Conservation (phyloP, 2,329 filamentous ascomycete species). For the Harringtonia lauricola region DNA sequence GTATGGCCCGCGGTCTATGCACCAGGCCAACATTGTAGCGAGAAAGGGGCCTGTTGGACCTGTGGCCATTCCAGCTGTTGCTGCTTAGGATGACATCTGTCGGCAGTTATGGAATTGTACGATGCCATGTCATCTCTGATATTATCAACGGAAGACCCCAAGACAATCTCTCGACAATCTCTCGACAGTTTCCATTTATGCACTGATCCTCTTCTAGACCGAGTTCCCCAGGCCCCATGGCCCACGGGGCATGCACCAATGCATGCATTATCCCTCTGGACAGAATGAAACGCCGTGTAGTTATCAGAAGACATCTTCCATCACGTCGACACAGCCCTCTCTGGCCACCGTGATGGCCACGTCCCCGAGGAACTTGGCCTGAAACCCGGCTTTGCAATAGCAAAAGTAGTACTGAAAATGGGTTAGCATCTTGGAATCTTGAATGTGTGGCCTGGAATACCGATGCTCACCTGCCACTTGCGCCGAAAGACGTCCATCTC, state of each 20-base stretch:
- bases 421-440: conserved; percentile 1
- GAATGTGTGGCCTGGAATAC: not conserved
- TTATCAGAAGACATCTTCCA: conserved; percentile 50
- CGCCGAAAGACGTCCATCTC: conserved; percentile 56
- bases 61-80: too few relatives aligned
- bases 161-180: too few relatives aligned
- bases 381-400: conserved; percentile 65
- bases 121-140: too few relatives aligned
- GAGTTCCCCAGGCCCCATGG: too few relatives aligned
- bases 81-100: too few relatives aligned
- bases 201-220: too few relatives aligned
- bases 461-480: conserved; percentile 53
- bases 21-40: conserved; percentile 27
- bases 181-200: too few relatives aligned
- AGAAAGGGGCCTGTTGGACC: conserved; percentile 7
- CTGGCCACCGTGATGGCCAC: conserved; percentile 60
- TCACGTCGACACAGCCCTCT: conserved; percentile 54
- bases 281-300: too few relatives aligned
- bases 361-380: conserved; percentile 61
- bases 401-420: conserved; percentile 56
- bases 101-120: too few relatives aligned
- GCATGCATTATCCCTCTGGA: too few relatives aligned
- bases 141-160: too few relatives aligned
- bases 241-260: too few relatives aligned
- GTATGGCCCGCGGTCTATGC: conserved; percentile 29